Base-by-base conservation (phyloP, 495 filamentous ascomycete species). In the Corynascus novoguineensis region DNA sequence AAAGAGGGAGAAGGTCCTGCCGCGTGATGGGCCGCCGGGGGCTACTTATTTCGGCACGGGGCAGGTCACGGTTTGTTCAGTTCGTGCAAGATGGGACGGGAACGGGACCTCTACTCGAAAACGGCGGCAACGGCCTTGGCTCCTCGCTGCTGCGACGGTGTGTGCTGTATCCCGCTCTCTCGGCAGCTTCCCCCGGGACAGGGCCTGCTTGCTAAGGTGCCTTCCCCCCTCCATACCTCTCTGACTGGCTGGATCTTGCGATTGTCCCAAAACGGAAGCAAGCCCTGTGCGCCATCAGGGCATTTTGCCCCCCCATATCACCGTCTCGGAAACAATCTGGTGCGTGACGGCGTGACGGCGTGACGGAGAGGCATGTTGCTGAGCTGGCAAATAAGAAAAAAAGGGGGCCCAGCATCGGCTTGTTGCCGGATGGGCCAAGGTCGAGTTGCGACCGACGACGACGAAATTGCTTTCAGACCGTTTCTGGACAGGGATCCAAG, bases 381-480 rank as follows among this genome's bases (percentile, higher is more conserved):
- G 17, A 45, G 35, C 24, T 55, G 58, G 59, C 58, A 52, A n/a
- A n/a, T n/a, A n/a, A n/a, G n/a, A n/a, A n/a, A n/a, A n/a, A 68
- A 63, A 60, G 62, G 57, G 53, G 57, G 29, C 29, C 46, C 34
- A 25, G 25, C 40, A 42, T 53, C 37, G 50, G 37, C 32, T 27
- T 21, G 32, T 22, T 32, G 35, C 55, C 15, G 38, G 56, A 58
- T 19, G 38, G 56, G 56, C 48, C 59, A 53, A 63, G 54, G 47
- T 57, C 40, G 53, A 64, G 64, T 62, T 64, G 67, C 67, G 60
- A 51, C 55, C 58, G 61, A n/a, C n/a, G 58, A 50, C 64, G 59
- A 64, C 63, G 62, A 70, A 64, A 70, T 68, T 70, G 63, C 65
- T 65, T n/a, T 61, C 63, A 65, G 31, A 60, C 65, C 67, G 67